Base-by-base conservation (phyloP, 768 basidiomycete species). In the Boletus fagicola region DNA sequence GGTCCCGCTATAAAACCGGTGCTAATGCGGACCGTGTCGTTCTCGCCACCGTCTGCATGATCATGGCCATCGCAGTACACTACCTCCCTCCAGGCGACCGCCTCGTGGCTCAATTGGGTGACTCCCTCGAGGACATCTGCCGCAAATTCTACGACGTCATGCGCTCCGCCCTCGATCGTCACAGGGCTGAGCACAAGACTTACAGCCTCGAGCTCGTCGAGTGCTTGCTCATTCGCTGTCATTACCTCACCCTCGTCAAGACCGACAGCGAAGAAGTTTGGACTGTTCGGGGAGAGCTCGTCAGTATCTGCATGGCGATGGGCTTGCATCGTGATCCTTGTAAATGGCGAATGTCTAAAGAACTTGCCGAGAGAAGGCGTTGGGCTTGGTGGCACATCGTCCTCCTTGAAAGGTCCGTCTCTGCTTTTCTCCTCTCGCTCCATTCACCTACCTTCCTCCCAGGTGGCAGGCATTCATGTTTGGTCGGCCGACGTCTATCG, bases 351-450 rank as follows among this genome's bases (percentile, higher is more conserved):
- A 86, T 90, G 79, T 82, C 80, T 49, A 78, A 79, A 56, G 84
- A 84, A 57, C 74, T 85, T 11, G 86, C 88, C 36, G 91, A 92
- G 69, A 80, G 91, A 56, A 78, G 92, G 50, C 78, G 91, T 53
- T 92, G 91, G 91, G 88, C 89, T 8, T 93, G 91, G 91, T 93
- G 91, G 91, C 89, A 93, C 71, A 89, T 90, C 58, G 73, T 93
- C 38, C 76, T 90, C 51, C 78, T 92, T 33, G 91, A 92, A 75
- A 78, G 90, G 89, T 88, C 51, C 36, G 82, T 65, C n/a, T 24
- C 39, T 51, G 26, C 52, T 15, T 43, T 56, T 61, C 54, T 35
- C 6, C 35, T 11, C 12, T 53, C 52, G 5, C 60, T n/a, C 46
- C 36, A 4, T 5, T 30, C 50, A 47, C 49, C 56, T 51, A 61